Percentiles rank a stretch among this genome's conserved stretches.
Conservation (phyloP, 225 moss, liverwort and hornwort genomes). For the Marchantia polymorpha region DNA sequence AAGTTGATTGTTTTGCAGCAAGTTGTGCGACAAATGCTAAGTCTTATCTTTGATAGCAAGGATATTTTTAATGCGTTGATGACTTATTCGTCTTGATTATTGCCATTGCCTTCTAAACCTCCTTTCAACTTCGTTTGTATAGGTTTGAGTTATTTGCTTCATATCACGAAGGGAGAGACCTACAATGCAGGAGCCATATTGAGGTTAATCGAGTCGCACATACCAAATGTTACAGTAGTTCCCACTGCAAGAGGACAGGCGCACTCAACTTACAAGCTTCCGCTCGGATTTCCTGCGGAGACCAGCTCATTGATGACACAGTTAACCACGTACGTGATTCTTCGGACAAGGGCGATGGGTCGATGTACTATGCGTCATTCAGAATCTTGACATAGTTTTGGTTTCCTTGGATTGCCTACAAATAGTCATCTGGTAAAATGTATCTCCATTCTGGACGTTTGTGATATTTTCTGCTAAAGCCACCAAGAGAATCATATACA, state of each 20-base stretch:
- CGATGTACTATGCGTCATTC: background rate
- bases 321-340: conserved; percentile 54
- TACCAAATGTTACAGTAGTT: conserved; percentile 53
- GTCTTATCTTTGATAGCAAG: too few relatives aligned
- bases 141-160: conserved; percentile 83
- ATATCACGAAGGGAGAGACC: conserved; percentile 73
- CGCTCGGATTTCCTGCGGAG: conserved; percentile 69
- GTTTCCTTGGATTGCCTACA: background rate
- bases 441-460: background rate
- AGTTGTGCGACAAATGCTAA: too few relatives aligned
- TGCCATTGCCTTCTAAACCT: background rate
- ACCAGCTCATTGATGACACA: conserved; percentile 72
- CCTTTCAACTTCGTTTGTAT: conserved; percentile 15
- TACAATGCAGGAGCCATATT: conserved; percentile 66
- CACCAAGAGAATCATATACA: background rate
- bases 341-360: background rate
- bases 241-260: conserved; percentile 65
- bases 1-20: too few relatives aligned
- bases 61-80: too few relatives aligned
- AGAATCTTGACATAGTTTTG: background rate
- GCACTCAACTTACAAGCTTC: conserved; percentile 81
- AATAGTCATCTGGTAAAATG: background rate
- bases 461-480: background rate
- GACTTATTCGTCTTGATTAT: background rate
- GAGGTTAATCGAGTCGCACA: conserved; percentile 59